phyloP scores from a whole-genome alignment of 768 basidiomycete genomes.

The Mrakia hoshinonis region DNA sequence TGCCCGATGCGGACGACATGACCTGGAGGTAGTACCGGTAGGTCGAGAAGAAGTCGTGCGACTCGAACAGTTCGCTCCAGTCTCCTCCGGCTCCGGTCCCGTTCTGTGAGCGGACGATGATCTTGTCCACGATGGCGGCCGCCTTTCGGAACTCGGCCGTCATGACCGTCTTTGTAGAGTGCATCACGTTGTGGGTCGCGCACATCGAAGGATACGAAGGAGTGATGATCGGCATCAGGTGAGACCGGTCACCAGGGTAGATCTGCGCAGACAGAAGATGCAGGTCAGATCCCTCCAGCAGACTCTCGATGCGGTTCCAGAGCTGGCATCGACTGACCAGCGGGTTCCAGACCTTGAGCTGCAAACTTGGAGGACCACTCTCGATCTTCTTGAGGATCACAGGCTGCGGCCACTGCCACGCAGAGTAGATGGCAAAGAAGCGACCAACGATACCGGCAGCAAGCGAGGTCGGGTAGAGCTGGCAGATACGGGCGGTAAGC shows the following conservation, averaged over 20 bases:
- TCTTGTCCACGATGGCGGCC: constrained; percentile 84
- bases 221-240: constrained; percentile 98
- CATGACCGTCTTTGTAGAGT: constrained; percentile 91
- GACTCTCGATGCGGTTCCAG: not conserved
- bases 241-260: constrained; percentile 84
- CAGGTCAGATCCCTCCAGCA: constrained; percentile 22
- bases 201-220: constrained; percentile 99
- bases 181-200: constrained; percentile 93
- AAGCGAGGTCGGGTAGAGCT: constrained; percentile 88
- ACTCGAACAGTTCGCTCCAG: constrained; percentile 90
- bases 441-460: constrained; percentile 93
- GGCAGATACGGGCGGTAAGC: constrained; percentile 98
- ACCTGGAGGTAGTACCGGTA: constrained; percentile 49
- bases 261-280: constrained; percentile 46
- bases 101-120: constrained; percentile 58
- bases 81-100: constrained; percentile 43
- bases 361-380: constrained; percentile 81
- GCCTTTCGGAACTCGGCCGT: constrained; percentile 89
- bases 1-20: constrained; percentile 27
- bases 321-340: constrained; percentile 49
- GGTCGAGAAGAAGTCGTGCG: constrained; percentile 94
- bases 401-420: constrained; percentile 94
- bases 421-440: constrained; percentile 83
- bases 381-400: constrained; percentile 96
- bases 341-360: constrained; percentile 83